These are phyloP conservation scores for Hibiscus syriacus DNA, from an alignment of 345 rosid genomes.

Conservation along the genomic window DNA sequence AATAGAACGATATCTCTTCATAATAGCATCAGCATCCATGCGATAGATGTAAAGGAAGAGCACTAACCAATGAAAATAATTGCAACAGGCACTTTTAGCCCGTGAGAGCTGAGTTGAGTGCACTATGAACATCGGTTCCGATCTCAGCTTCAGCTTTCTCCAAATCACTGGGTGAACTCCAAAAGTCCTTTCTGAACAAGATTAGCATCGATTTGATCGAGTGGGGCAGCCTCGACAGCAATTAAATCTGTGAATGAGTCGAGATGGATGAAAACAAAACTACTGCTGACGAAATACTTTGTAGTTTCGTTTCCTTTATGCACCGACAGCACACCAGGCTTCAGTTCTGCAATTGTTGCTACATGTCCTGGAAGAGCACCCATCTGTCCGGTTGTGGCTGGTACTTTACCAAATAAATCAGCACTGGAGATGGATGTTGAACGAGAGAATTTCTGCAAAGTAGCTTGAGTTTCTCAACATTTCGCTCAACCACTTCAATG, in stretches of 20 bases:
- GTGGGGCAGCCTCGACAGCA: too few species aligned
- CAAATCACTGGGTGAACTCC: slow-evolving; percentile 41
- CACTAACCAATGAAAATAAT: neutral
- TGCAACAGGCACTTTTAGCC: too few species aligned
- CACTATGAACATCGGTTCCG: slow-evolving; percentile 41
- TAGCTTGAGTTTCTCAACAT: too few species aligned
- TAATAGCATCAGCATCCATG: neutral
- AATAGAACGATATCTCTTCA: neutral
- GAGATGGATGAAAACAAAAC: too few species aligned
- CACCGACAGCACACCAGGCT: slow-evolving; percentile 54
- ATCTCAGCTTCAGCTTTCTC: slow-evolving; percentile 60
- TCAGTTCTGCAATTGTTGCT: slow-evolving; percentile 52
- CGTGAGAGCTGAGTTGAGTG: too few species aligned
- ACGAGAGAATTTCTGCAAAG: too few species aligned
- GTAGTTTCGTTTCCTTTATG: slow-evolving; percentile 52
- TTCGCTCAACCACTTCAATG: too few species aligned
- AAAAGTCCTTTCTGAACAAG: slow-evolving; percentile 50
- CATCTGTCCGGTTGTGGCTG: slow-evolving; percentile 60
- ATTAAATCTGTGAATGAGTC: too few species aligned
- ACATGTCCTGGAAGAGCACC: slow-evolving; percentile 66
- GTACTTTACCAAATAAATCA: too few species aligned
- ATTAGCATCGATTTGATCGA: too few species aligned
- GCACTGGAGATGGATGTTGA: too few species aligned
- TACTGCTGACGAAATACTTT: too few species aligned
- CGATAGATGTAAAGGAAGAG: neutral